Conservation (phyloP, 805 yeast species). For the Saccharomycopsis amapae region DNA sequence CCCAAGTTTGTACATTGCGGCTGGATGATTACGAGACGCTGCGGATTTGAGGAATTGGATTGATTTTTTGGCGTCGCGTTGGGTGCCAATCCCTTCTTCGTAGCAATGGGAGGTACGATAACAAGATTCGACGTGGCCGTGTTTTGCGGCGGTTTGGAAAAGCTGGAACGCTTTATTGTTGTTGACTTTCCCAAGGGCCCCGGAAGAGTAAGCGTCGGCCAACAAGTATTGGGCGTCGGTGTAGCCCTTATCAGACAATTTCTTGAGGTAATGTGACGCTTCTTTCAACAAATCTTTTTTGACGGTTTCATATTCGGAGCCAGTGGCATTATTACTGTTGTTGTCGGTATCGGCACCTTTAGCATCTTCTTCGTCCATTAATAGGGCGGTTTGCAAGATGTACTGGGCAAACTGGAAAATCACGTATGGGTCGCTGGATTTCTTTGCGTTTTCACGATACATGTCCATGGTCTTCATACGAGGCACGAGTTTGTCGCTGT, state of each 20-base stretch:
- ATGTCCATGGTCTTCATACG: slow-evolving; percentile 78
- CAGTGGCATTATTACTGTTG: neutral
- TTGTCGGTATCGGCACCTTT: slow-evolving; percentile 1
- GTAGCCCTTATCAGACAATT: slow-evolving; percentile 71
- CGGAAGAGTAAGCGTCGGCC: slow-evolving; percentile 85
- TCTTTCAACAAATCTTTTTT: slow-evolving; percentile 58
- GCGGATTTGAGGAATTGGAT: slow-evolving; percentile 79
- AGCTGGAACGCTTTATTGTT: slow-evolving; percentile 65
- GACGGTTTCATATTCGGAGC: slow-evolving; percentile 3
- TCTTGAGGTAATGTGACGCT: slow-evolving; percentile 61
- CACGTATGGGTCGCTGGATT: slow-evolving; percentile 78
- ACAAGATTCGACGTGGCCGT: slow-evolving; percentile 86
- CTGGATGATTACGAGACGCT: slow-evolving; percentile 86
- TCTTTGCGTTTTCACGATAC: slow-evolving; percentile 79
- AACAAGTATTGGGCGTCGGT: slow-evolving; percentile 86
- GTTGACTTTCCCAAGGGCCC: slow-evolving; percentile 76
- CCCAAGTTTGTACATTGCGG: slow-evolving; percentile 94
- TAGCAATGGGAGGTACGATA: slow-evolving; percentile 87
- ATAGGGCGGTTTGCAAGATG: slow-evolving; percentile 76
- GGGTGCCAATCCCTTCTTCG: slow-evolving; percentile 90
- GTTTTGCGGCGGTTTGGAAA: slow-evolving; percentile 88
- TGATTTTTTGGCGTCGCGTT: slow-evolving; percentile 81
- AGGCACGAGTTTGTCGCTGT: slow-evolving; percentile 48
- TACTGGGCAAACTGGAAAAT: slow-evolving; percentile 88
- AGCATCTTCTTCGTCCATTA: slow-evolving; percentile 34